Conservation (phyloP, 495 filamentous ascomycete species). For the Neurospora tetraspora region DNA sequence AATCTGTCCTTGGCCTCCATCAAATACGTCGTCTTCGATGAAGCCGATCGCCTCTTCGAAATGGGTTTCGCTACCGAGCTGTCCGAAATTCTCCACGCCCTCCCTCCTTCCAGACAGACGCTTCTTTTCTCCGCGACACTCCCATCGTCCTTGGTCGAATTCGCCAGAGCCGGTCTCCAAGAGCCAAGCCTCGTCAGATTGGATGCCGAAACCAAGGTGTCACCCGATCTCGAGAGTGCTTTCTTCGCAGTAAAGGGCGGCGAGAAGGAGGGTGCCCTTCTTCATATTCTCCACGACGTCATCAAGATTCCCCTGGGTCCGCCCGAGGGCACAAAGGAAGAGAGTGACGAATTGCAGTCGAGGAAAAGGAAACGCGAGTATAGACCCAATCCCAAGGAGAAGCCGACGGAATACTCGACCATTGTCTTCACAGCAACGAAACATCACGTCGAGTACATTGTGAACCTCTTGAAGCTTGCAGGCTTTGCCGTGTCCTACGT, state of each 20-base stretch:
- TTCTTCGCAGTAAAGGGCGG: slow-evolving; percentile 88
- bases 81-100: slow-evolving; percentile 81
- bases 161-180: slow-evolving; percentile 83
- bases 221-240: slow-evolving; percentile 82
- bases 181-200: slow-evolving; percentile 81
- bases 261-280: slow-evolving; percentile 85
- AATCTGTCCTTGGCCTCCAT: slow-evolving; percentile 74
- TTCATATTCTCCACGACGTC: slow-evolving; percentile 80
- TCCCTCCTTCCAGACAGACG: slow-evolving; percentile 78
- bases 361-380: slow-evolving; percentile 63
- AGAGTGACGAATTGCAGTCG: slow-evolving; percentile 35
- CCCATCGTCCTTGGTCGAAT: slow-evolving; percentile 87
- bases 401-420: slow-evolving; percentile 71
- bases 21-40: slow-evolving; percentile 89
- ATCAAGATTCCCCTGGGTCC: slow-evolving; percentile 84
- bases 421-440: slow-evolving; percentile 93
- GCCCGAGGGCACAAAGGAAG: slow-evolving; percentile 41
- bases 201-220: slow-evolving; percentile 91
- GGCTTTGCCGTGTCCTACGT: slow-evolving; percentile 86
- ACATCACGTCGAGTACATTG: slow-evolving; percentile 94
- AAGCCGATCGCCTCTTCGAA: slow-evolving; percentile 93
- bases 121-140: slow-evolving; percentile 91
- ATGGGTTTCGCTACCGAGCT: slow-evolving; percentile 95
- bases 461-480: slow-evolving; percentile 55
- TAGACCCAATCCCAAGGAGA: slow-evolving; percentile 35